These are phyloP conservation scores for Inga oerstediana DNA, from an alignment of 306 rosid species.

Conservation along the genomic window DNA sequence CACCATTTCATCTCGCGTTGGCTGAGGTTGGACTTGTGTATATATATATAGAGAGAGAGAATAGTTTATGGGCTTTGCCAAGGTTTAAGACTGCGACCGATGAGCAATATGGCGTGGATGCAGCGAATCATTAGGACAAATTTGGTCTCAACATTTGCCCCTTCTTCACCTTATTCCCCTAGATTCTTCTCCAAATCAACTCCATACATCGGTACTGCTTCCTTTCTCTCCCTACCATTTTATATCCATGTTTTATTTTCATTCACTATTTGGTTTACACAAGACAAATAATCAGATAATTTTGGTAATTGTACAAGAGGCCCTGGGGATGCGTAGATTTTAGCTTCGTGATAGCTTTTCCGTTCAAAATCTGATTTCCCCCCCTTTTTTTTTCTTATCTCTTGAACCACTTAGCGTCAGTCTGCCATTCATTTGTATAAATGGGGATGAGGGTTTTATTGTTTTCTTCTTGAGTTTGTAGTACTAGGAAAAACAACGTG, in stretches of 20 bases:
- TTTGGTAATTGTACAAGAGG: background rate
- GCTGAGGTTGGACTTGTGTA: background rate
- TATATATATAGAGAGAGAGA: too few relatives aligned
- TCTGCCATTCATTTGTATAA: background rate
- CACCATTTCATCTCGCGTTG: background rate
- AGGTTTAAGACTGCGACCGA: background rate
- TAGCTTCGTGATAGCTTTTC: background rate
- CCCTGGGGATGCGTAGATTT: background rate
- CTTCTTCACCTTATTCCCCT: slow-evolving; percentile 29
- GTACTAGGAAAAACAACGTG: background rate
- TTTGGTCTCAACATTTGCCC: slow-evolving; percentile 25
- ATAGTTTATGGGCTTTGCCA: background rate
- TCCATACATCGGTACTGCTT: slow-evolving; percentile 46
- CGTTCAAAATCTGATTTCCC: background rate
- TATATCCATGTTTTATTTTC: background rate
- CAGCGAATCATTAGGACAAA: slow-evolving; percentile 36
- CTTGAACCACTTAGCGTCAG: too few relatives aligned
- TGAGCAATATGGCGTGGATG: slow-evolving; percentile 49
- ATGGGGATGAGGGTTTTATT: background rate
- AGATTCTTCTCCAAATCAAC: slow-evolving; percentile 69
- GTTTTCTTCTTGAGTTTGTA: background rate
- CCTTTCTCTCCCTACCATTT: background rate
- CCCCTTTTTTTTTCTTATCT: too few relatives aligned
- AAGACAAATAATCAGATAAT: background rate
- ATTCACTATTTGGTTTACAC: background rate